Base-by-base conservation (phyloP, 148 eudicot species). In the Nepenthes mirabilis region DNA sequence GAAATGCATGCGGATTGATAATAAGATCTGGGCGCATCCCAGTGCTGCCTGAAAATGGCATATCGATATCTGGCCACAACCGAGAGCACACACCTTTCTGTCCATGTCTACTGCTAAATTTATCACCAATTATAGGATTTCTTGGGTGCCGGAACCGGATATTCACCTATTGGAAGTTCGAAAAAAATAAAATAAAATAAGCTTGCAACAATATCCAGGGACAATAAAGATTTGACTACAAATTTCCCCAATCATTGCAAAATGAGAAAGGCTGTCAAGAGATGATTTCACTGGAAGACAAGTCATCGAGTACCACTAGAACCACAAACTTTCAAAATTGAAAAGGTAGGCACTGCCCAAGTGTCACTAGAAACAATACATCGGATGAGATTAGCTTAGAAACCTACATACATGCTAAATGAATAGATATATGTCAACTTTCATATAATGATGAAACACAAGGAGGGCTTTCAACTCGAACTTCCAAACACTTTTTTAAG, bases 21-120 rank as follows among this genome's bases (percentile, higher is more conserved):
- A 91, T 91, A 64, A 91, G 98, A 74, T 91, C 98, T 43, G 98
- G 98, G 11, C 96, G 80, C 94, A 91, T 91, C 71, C 98, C 98
- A 14, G 94, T 80, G 43, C 47, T 74, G 65, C 81, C 90, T 36
- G 98, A 83, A 79, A 88, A 91, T 57, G 98, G 98, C 98, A 91
- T 91, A 79, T 91, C 96, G 52, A 71, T 59, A 73, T 91, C 98
- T 43, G 90, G 67, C 98, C 96, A 91, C 59, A 88, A 70, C 63
- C 86, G 90, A 50, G 98, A 91, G 74, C 98, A 91, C 66, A 91
- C 98, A 57, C 98, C 98, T 76, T 91, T 91, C 69, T 91, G 98
- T 65, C 98, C 98, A 79, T 91, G 98, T 68, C 98, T 82, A 61
- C 98, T 91, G 64, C 98, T 91, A 70, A 91, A 91, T 77, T 91